These are phyloP conservation scores for Mycena epipterygia DNA, from an alignment of 768 basidiomycete species.

Conservation along the genomic window DNA sequence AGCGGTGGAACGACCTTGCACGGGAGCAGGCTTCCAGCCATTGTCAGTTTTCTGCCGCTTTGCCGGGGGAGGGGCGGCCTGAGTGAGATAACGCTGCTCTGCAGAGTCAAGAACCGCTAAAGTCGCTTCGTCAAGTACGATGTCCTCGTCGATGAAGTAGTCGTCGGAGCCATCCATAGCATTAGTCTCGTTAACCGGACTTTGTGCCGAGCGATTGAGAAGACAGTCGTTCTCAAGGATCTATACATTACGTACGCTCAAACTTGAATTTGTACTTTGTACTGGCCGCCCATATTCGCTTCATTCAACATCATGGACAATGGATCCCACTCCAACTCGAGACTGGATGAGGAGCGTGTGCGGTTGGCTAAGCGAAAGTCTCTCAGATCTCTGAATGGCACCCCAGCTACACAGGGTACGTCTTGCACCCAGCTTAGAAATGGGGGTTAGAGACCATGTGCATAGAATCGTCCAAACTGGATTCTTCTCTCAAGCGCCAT, in stretches of 20 bases:
- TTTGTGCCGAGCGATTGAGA: too few relatives aligned
- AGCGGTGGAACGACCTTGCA: constrained; percentile 39
- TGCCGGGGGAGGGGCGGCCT: constrained; percentile 52
- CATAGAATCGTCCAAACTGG: constrained; percentile 81
- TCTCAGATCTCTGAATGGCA: constrained; percentile 34
- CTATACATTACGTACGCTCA: not conserved
- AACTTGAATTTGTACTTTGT: too few relatives aligned
- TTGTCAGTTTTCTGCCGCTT: constrained; percentile 70
- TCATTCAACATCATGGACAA: constrained; percentile 19
- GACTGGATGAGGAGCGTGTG: constrained; percentile 33
- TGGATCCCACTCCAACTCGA: constrained; percentile 18
- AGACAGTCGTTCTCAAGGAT: not conserved
- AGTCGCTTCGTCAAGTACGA: constrained; percentile 72
- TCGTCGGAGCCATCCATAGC: constrained; percentile 76
- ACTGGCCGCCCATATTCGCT: not conserved
- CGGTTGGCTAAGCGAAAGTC: constrained; percentile 31
- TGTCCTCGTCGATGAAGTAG: constrained; percentile 69
- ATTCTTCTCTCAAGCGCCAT: constrained; percentile 96
- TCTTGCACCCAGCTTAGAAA: not conserved
- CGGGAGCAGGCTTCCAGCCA: constrained; percentile 56
- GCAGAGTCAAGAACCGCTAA: constrained; percentile 73
- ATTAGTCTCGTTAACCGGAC: too few relatives aligned
- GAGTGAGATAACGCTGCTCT: constrained; percentile 60
- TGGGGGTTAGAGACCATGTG: not conserved
- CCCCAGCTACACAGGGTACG: constrained; percentile 31